Evolutionary conservation across 495 filamentous ascomycete species (phyloP).

Genomic region (Tetracladium marchalianum): DNA sequence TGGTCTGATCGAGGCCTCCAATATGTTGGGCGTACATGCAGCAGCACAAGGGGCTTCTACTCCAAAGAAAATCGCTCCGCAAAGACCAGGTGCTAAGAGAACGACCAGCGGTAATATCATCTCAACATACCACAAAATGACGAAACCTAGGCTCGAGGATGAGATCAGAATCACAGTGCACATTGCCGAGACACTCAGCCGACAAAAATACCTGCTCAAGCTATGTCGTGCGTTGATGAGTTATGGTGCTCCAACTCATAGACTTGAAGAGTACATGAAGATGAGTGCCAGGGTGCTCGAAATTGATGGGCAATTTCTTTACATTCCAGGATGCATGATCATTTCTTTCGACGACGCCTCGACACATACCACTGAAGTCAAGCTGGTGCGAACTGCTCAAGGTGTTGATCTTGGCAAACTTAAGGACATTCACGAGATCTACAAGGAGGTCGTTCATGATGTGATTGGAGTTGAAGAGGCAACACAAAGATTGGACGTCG

Average conservation of each 20-base stretch:
- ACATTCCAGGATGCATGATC: constrained; percentile 92
- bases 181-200: constrained; percentile 72
- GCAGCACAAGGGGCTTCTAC: constrained; percentile 17
- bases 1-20: constrained; percentile 48
- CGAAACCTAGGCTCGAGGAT: constrained; percentile 37
- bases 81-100: constrained; percentile 22
- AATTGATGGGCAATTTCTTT: constrained; percentile 86
- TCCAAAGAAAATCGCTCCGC: constrained; percentile 28
- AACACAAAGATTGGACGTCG: constrained; percentile 54
- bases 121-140: constrained; percentile 31
- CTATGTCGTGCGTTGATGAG: constrained; percentile 83
- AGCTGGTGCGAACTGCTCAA: constrained; percentile 66
- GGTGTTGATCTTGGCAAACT: constrained; percentile 80
- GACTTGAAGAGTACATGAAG: constrained; percentile 73
- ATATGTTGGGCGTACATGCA: constrained; percentile 24
- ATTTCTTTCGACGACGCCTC: constrained; percentile 84
- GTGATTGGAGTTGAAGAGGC: constrained; percentile 78
- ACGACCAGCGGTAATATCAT: constrained; percentile 15
- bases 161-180: constrained; percentile 79
- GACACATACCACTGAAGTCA: constrained; percentile 89
- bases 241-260: constrained; percentile 70
- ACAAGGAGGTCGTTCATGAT: constrained; percentile 91
- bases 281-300: constrained; percentile 84
- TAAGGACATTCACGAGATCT: constrained; percentile 77
- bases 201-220: constrained; percentile 76